Evolutionary conservation across 2,329 filamentous ascomycete genomes (phyloP).

Genomic region (Erysiphe neolycopersici): DNA sequence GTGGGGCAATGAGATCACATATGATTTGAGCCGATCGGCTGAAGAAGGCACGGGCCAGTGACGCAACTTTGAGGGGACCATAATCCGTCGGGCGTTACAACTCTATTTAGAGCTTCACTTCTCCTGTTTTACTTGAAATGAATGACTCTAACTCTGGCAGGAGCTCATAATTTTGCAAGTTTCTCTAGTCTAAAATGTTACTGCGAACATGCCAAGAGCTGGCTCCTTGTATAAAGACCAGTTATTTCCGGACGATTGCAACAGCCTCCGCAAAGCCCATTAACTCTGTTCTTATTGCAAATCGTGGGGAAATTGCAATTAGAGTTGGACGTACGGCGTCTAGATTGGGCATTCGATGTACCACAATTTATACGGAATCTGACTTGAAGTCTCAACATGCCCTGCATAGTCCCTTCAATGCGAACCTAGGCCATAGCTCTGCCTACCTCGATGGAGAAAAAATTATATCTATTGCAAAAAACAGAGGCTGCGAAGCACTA

Average conservation of each 20-base stretch:
- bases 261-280: slow-evolving; percentile 17
- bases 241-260: neutral
- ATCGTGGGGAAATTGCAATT: slow-evolving; percentile 87
- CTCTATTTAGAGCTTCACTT: too few species aligned
- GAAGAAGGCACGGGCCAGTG: too few species aligned
- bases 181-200: too few species aligned
- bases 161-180: too few species aligned
- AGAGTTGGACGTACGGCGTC: slow-evolving; percentile 74
- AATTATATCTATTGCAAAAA: slow-evolving; percentile 70
- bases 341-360: slow-evolving; percentile 72
- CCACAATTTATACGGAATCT: slow-evolving; percentile 82
- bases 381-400: slow-evolving; percentile 76
- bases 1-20: too few species aligned
- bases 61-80: too few species aligned
- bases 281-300: slow-evolving; percentile 77
- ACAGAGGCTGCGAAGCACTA: slow-evolving; percentile 66
- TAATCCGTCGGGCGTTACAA: too few species aligned
- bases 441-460: slow-evolving; percentile 84
- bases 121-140: too few species aligned
- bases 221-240: too few species aligned
- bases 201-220: too few species aligned
- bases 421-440: slow-evolving; percentile 58
- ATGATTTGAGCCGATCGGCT: too few species aligned
- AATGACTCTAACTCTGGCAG: too few species aligned
- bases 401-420: slow-evolving; percentile 52